phyloP scores from a whole-genome alignment of 2,329 filamentous ascomycete genomes.

The Colletotrichum graminicola region DNA sequence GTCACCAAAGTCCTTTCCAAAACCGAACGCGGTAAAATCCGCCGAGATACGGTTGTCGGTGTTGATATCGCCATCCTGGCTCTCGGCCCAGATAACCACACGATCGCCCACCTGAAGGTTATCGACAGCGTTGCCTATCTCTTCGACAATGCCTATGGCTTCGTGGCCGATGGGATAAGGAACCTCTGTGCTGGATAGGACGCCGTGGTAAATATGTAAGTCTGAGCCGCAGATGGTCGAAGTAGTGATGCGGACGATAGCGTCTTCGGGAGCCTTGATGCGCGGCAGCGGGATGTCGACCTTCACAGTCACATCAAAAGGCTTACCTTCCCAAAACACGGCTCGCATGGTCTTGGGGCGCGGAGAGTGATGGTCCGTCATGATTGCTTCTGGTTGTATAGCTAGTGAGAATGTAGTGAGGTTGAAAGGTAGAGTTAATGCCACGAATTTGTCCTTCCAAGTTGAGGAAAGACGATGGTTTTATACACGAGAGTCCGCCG shows the following conservation, averaged over 20 bases:
- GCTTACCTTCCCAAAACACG: constrained; percentile 46
- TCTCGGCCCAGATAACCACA: constrained; percentile 51
- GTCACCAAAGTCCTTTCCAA: constrained; percentile 20
- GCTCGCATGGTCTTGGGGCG: constrained; percentile 31
- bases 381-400: neutral
- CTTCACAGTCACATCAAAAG: constrained; percentile 40
- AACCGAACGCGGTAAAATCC: neutral
- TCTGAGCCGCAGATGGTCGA: constrained; percentile 53
- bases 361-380: neutral
- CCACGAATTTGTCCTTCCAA: neutral
- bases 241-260: constrained; percentile 51
- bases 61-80: constrained; percentile 40
- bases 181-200: constrained; percentile 34
- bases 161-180: constrained; percentile 54
- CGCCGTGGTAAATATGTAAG: constrained; percentile 51
- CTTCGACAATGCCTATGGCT: constrained; percentile 54
- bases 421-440: too few relatives aligned
- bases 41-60: neutral
- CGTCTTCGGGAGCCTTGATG: constrained; percentile 47
- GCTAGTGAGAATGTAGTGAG: neutral
- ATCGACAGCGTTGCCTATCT: constrained; percentile 52
- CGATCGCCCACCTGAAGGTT: constrained; percentile 53
- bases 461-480: neutral
- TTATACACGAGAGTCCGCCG: neutral
- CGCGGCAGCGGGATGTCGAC: constrained; percentile 41